Base-by-base conservation (phyloP, 768 basidiomycete species). In the Termitomyces sp. region DNA sequence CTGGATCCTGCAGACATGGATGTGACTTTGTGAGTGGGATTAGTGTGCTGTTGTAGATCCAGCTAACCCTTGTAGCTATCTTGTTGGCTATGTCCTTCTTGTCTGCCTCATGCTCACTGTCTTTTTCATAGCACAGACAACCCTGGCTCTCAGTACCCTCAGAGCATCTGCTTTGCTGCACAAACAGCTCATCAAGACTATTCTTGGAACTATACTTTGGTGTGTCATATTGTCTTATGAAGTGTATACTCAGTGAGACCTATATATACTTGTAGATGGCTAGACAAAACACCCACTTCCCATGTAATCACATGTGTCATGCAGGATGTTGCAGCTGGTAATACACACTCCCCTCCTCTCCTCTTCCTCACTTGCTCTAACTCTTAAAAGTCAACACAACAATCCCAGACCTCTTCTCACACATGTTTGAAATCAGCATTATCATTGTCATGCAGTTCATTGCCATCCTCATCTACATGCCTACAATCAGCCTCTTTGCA, bases 141-240 rank as follows among this genome's bases (percentile, higher is more conserved):
- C 20, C 1, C 20, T 20, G 20, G 20, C 20, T 20, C 20, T 20
- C 20, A 20, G 20, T 20, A 64, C 75, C 0, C 63, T 85, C 53
- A 73, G 83, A 59, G 87, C 87, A 1, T 85, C 85, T 1, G 73
- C 77, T 53, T 67, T 60, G 4, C 81, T 89, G 15, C 86, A 88
- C 64, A 67, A 67, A 36, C 69, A 75, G 60, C 75, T 89, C 0
- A 65, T 88, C 2, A 70, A 78, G 17, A 78, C 84, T 5, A 70
- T 89, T 78, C 20, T 20, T 20, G 20, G 20, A 20, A 20, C 20
- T 20, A 20, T 20, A 20, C 20, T 20, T 20, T 20, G 20, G 20
- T 20, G 20, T 20, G 20, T 20, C 20, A 20, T 20, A 20, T 20
- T 20, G 20, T 20, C 20, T 20, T 20, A 20, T 20, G 20, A 20